Evolutionary conservation across 1,284 basidiomycete species (phyloP), one percentile per base, ranked within the genome.

Genomic region (Trametes versicolor): DNA sequence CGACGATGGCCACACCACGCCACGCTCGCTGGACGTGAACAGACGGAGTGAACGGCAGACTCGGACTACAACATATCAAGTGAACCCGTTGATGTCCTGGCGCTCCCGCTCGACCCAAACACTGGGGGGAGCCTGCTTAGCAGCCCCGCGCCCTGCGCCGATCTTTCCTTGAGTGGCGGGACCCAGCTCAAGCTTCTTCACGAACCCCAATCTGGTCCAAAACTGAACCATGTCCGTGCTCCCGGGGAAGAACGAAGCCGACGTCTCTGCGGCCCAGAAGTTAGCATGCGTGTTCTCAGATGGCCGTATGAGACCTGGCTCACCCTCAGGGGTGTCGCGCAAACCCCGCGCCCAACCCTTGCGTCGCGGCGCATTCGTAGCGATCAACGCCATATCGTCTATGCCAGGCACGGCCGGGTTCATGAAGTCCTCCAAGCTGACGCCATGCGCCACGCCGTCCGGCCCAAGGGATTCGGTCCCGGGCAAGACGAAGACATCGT

Each of bases 211-310:
- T 21, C 15, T 21, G 8, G 51, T 37, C 51, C 51, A 53, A 21
- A 37, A 37, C n/a, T 53, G 19, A 5, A 53, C 34, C 51, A 53
- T 53, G 15, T 53, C 51, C n/a, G 51, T 53, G 51, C 51, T 53
- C n/a, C 51, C 51, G 51, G 51, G 51, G 51, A 37, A 53, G 51
- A 53, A 53, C n/a, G 51, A 37, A 15, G 51, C n/a, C 19, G 36
- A 39, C 21, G 23, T 23, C 19, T 25, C 51, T 53, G 34, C 6
- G 5, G n/a, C 1, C 34, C 21, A 13, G 9, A 13, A 10, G 36
- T 52, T 17, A 52, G 50, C 32, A 4, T 9, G 4, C 27, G 2
- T 4, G 15, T 34, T 29, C 48, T 5, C 12, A 8, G 29, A 27
- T 7, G 23, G 48, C n/a, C 51, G 13, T 10, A 12, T 7, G 5